Conservation (phyloP, 257 asterid genomes). For the Solanum piurae region DNA sequence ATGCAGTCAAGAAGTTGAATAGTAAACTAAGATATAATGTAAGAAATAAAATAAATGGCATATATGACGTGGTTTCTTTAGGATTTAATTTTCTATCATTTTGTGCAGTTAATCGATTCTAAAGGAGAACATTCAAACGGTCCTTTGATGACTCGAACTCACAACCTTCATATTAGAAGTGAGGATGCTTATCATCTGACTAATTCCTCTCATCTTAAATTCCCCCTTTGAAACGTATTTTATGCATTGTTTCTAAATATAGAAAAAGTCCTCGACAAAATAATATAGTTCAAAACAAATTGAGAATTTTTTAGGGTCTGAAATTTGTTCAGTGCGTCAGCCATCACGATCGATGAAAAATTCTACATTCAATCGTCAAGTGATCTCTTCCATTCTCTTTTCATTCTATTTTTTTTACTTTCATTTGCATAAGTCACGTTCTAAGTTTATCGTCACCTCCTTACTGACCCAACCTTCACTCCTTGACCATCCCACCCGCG, state of each 20-base stretch:
- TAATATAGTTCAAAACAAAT: too few species aligned
- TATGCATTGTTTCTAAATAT: too few species aligned
- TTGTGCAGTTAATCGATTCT: background rate
- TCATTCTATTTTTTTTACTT: too few species aligned
- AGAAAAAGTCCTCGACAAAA: background rate
- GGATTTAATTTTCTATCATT: background rate
- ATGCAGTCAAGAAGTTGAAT: background rate
- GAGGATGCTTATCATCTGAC: too few species aligned
- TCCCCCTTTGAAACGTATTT: background rate
- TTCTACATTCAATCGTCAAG: too few species aligned
- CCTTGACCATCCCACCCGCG: too few species aligned
- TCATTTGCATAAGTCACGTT: too few species aligned
- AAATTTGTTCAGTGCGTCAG: background rate
- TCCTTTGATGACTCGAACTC: fast-evolving
- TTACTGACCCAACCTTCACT: too few species aligned
- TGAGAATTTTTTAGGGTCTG: background rate
- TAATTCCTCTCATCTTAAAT: background rate
- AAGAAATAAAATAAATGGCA: background rate
- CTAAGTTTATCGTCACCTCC: too few species aligned
- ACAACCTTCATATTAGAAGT: too few species aligned
- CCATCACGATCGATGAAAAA: too few species aligned
- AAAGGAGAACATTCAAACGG: background rate
- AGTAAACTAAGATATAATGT: background rate
- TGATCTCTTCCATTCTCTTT: too few species aligned
- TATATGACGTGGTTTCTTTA: background rate